A percentile compares a stretch with the other conserved stretches of the same genome.
Evolutionary conservation across 306 rosid species (phyloP).

Genomic region (Castanopsis chinensis): DNA sequence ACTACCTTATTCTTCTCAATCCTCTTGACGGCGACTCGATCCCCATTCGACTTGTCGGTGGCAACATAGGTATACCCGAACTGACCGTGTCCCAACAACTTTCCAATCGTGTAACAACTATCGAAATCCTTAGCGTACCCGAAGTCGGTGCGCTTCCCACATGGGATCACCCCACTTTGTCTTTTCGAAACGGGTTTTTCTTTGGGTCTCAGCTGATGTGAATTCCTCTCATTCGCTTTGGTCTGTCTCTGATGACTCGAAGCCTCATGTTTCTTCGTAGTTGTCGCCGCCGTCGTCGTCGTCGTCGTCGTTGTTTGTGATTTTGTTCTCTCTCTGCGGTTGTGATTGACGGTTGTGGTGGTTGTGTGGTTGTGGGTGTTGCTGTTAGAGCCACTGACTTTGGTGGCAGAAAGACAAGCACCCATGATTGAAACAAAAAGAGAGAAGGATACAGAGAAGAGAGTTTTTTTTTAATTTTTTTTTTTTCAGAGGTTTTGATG

Average conservation of each 20-base stretch:
- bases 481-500: conserved; percentile 25
- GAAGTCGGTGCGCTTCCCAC: conserved; percentile 95
- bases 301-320: conserved; percentile 19
- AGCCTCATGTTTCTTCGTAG: conserved; percentile 17
- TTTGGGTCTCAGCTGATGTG: conserved; percentile 34
- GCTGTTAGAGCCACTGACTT: conserved; percentile 59
- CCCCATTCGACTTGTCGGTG: conserved; percentile 67
- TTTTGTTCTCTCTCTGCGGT: conserved; percentile 20
- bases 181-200: conserved; percentile 32
- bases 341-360: conserved; percentile 30
- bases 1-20: conserved; percentile 88
- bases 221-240: conserved; percentile 31
- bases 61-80: conserved; percentile 97
- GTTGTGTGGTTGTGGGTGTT: conserved; percentile 16
- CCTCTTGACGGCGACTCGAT: conserved; percentile 93
- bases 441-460: neutral
- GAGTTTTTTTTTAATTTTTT: neutral
- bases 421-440: conserved; percentile 43
- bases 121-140: conserved; percentile 82
- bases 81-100: conserved; percentile 93
- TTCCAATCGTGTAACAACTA: conserved; percentile 64
- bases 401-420: conserved; percentile 48
- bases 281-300: neutral
- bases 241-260: conserved; percentile 29
- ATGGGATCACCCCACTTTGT: conserved; percentile 49